Percentiles rank a stretch among this genome's conserved stretches.
Conservation (phyloP, 2,329 filamentous ascomycete genomes). For the Colletotrichum euphorbiae region DNA sequence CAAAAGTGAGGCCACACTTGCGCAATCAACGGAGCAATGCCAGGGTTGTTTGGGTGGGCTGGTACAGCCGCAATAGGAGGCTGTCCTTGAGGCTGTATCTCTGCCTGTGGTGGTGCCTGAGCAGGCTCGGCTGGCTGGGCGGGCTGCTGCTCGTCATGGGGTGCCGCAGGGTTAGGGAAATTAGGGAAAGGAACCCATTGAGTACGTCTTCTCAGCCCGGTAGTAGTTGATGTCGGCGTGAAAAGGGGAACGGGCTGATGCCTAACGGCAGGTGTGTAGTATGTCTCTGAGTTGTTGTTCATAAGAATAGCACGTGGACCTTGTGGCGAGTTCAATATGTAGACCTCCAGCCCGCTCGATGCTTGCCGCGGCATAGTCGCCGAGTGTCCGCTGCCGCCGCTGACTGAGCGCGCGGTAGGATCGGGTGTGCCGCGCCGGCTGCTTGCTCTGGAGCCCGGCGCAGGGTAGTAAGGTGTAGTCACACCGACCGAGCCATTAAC, state of each 20-base stretch:
- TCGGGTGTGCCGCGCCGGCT: constrained; percentile 64
- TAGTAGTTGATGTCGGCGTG: constrained; percentile 25
- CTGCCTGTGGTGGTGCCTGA: constrained; percentile 43
- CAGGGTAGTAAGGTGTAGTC: constrained; percentile 54
- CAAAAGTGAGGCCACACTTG: constrained; percentile 71
- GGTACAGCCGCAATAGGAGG: constrained; percentile 44
- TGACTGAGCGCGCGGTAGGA: constrained; percentile 48
- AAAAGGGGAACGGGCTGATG: constrained; percentile 9
- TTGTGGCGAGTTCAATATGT: constrained; percentile 69
- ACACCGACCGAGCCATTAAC: constrained; percentile 55
- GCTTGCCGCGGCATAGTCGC: constrained; percentile 41
- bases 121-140: constrained; percentile 26
- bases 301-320: constrained; percentile 70
- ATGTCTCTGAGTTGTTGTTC: constrained; percentile 63
- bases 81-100: constrained; percentile 46
- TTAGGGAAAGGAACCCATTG: constrained; percentile 35
- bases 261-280: constrained; percentile 59
- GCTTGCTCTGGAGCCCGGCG: constrained; percentile 51
- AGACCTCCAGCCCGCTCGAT: constrained; percentile 61
- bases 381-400: constrained; percentile 45
- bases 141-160: constrained; percentile 36
- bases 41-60: constrained; percentile 55
- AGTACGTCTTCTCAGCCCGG: constrained; percentile 29
- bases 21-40: constrained; percentile 52
- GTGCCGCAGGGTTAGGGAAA: constrained; percentile 40